Evolutionary conservation across 352 stramenopile genomes (phyloP).

Genomic region (Globisporangium cylindrosporum): DNA sequence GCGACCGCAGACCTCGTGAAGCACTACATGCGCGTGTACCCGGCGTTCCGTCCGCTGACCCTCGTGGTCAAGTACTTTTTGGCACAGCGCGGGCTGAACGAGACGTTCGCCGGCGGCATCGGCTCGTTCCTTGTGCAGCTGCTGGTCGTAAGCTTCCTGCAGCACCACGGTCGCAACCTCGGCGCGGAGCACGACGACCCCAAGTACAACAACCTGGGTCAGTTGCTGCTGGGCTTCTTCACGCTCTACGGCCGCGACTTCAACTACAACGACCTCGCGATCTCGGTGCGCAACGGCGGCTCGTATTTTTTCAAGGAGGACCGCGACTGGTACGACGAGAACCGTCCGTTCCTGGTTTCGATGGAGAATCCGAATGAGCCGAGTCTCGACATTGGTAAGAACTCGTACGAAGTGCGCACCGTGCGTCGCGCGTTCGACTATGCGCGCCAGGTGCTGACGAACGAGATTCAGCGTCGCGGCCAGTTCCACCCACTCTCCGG

Average conservation of each 20-base stretch:
- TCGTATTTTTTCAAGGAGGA: conserved; percentile 92
- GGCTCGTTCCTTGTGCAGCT: conserved; percentile 94
- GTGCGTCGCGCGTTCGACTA: conserved; percentile 91
- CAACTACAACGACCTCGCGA: conserved; percentile 91
- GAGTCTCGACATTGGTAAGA: conserved; percentile 89
- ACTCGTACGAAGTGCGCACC: conserved; percentile 91
- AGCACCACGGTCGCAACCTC: conserved; percentile 79
- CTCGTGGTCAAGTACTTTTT: conserved; percentile 97
- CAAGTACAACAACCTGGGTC: conserved; percentile 88
- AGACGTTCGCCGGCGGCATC: conserved; percentile 93
- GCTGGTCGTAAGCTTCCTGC: conserved; percentile 95
- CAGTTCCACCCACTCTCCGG: conserved; percentile 59
- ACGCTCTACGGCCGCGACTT: conserved; percentile 93
- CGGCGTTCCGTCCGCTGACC: conserved; percentile 90
- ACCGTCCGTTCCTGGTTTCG: conserved; percentile 84
- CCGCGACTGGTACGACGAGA: conserved; percentile 60
- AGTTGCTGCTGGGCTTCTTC: conserved; percentile 93
- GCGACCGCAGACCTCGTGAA: conserved; percentile 88
- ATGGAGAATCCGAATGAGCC: conserved; percentile 95
- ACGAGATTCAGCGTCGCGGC: conserved; percentile 69
- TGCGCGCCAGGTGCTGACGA: conserved; percentile 62
- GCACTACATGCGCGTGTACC: conserved; percentile 90
- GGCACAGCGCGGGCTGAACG: conserved; percentile 89
- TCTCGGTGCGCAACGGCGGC: conserved; percentile 92
- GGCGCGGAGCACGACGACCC: conserved; percentile 52